Base-by-base conservation (phyloP, 2,329 filamentous ascomycete genomes). In the Aspergillus novofumigatus region DNA sequence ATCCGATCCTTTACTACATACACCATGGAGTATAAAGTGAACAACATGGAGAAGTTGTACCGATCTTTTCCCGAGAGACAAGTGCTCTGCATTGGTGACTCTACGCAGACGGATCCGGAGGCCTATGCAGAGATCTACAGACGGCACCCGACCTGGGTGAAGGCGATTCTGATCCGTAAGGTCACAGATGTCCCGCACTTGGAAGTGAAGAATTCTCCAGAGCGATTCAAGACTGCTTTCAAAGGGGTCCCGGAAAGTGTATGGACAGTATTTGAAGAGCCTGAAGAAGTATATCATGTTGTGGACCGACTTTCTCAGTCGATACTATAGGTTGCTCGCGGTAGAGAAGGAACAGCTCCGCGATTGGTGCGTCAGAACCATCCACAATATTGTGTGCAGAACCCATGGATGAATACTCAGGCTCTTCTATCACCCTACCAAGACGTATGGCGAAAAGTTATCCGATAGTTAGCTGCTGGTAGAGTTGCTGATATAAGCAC, bases 101-200 rank as follows among this genome's bases (percentile, higher is more conserved):
- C 88, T 42, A 97, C 92, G 0, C 93, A 97, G 74, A 88, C 85
- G 26, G 93, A 97, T 66, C 92, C 93, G 0, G 93, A 97, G 71
- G 85, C 90, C 0, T 97, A 97, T 69, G 92, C 87, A 28, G 87
- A 92, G 64, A 86, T 91, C 74, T 92, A 82, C 60, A 72, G 86
- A 53, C 80, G 81, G 51, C 84, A 86, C 60, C 86, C 87, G 0
- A 84, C 82, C 6, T 97, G 92, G 91, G 84, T 97, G 59, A 84
- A 85, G 59, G 83, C 89, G 11, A 94, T 97, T 49, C 88, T 90
- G 62, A 96, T 97, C 66, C 85, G 92, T 54, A 93, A 90, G 69
- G 91, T 94, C 0, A 86, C 81, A 2, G 88, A 92, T 60, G 84
- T 94, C 25, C 85, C 87, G 0, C 83, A 88, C 32, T 89, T 93